These are phyloP conservation scores for Fraxinus sp. DNA, from an alignment of 305 asterid species.

Conservation along the genomic window DNA sequence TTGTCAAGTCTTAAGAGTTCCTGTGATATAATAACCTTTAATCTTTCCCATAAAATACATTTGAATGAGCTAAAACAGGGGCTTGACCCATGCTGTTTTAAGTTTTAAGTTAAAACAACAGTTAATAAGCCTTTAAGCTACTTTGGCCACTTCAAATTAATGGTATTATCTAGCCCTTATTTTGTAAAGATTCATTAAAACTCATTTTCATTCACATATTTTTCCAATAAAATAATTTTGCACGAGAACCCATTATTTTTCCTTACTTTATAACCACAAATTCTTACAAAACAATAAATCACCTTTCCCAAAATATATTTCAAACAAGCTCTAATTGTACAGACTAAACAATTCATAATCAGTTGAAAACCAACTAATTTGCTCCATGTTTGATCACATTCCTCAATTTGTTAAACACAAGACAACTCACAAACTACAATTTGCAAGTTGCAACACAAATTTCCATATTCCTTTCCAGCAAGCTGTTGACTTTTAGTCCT, in stretches of 20 bases:
- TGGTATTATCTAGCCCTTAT: not conserved
- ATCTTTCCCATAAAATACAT: not conserved
- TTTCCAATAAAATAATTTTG: no score
- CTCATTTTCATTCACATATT: not conserved
- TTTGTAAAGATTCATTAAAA: not conserved
- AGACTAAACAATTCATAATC: constrained; percentile 11
- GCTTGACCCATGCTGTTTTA: no score
- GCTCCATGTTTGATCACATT: constrained; percentile 13
- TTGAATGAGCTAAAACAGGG: not conserved
- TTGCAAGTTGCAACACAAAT: not conserved
- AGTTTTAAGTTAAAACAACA: no score
- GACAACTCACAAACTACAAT: constrained; percentile 3
- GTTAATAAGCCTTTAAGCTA: not conserved
- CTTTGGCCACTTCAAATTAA: not conserved
- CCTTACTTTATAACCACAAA: no score
- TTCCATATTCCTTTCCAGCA: constrained; percentile 26
- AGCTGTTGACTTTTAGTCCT: constrained; percentile 25
- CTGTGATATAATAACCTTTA: not conserved
- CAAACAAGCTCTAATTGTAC: not conserved
- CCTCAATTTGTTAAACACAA: constrained; percentile 11
- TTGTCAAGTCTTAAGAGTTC: no score
- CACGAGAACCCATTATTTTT: no score
- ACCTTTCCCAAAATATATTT: no score
- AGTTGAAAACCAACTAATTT: not conserved
- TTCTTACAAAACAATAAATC: no score